Conservation (phyloP, 164 flowering plant genomes). For the Stephania yunnanensis region DNA sequence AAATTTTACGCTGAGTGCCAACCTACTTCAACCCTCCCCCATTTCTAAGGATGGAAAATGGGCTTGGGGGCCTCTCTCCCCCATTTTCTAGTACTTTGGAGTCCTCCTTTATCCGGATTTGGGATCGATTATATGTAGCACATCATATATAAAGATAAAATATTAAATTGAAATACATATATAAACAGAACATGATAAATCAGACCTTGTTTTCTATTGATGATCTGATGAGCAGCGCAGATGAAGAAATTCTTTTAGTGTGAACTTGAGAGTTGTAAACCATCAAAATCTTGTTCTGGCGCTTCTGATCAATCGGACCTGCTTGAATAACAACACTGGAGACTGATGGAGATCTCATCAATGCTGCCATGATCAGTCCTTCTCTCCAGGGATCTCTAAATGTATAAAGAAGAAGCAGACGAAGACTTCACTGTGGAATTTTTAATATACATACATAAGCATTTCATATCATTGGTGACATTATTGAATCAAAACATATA, state of each 20-base stretch:
- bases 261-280: constrained; percentile 18
- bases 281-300: constrained; percentile 17
- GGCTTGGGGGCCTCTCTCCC: no score
- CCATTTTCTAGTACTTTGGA: no score
- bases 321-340: constrained; percentile 9
- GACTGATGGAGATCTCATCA: constrained; percentile 12
- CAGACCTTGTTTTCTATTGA: constrained; percentile 34
- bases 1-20: no score
- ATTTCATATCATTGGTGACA: not conserved
- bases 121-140: no score
- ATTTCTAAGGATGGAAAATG: no score
- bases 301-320: constrained; percentile 14
- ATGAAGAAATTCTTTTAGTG: constrained; percentile 14
- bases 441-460: not conserved
- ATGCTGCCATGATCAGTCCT: constrained; percentile 25
- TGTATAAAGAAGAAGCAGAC: not conserved
- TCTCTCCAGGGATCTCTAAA: no score
- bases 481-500: not conserved
- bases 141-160: not conserved
- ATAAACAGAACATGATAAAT: not conserved
- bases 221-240: constrained; percentile 34
- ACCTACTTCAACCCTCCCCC: no score
- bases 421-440: not conserved
- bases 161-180: not conserved
- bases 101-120: no score